Conservation (phyloP, 306 rosid genomes). For the Senna siamea region DNA sequence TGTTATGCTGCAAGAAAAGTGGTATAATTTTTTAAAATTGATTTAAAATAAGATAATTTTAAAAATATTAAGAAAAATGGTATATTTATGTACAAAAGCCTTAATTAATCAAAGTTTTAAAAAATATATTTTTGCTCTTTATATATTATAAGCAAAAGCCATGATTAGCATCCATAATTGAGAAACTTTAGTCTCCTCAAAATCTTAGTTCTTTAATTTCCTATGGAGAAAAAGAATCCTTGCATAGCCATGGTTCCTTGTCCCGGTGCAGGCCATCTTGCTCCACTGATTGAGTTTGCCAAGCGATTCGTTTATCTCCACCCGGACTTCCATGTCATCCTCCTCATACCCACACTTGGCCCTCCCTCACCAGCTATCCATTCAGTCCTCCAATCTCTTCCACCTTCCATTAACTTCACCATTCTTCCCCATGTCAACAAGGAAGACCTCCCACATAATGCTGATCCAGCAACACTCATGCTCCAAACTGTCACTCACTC, state of each 20-base stretch:
- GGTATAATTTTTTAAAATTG: too few relatives aligned
- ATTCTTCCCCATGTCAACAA: conserved; percentile 12
- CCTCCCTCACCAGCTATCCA: neutral
- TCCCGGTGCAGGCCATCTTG: neutral
- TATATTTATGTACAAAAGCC: too few relatives aligned
- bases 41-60: too few relatives aligned
- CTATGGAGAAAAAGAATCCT: neutral
- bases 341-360: conserved; percentile 16
- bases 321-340: neutral
- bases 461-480: neutral
- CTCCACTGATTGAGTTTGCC: neutral
- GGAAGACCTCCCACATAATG: neutral
- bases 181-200: too few relatives aligned
- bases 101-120: too few relatives aligned
- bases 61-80: too few relatives aligned
- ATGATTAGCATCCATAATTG: too few relatives aligned
- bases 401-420: conserved; percentile 1
- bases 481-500: neutral
- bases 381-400: neutral
- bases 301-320: neutral
- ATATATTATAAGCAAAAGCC: too few relatives aligned
- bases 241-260: conserved; percentile 7
- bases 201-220: too few relatives aligned
- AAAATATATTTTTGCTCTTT: too few relatives aligned
- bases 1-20: too few relatives aligned